Percentiles rank a stretch among this genome's conserved stretches.
phyloP scores from a whole-genome alignment of 768 basidiomycete genomes.

The Pseudohyphozyma bogoriensis region DNA sequence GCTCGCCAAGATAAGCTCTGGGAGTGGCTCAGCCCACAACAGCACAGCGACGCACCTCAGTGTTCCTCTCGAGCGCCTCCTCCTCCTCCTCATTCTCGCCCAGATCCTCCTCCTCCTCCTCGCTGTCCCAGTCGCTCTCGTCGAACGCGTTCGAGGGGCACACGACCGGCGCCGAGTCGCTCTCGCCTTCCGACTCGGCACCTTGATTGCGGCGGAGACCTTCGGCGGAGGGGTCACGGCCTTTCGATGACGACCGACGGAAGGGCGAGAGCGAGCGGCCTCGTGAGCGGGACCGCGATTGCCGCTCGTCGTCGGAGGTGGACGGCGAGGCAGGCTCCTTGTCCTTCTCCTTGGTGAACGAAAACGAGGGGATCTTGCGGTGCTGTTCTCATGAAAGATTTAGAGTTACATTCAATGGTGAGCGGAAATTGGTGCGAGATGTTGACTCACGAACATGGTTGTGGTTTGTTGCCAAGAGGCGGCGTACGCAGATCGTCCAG shows the following conservation, averaged over 20 bases:
- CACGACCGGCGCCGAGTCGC: conserved; percentile 9
- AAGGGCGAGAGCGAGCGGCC: conserved; percentile 9
- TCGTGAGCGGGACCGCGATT: background rate
- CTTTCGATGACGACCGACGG: background rate
- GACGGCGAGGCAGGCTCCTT: background rate
- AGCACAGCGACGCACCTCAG: conserved; percentile 8
- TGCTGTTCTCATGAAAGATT: too few species aligned
- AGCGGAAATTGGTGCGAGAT: too few species aligned
- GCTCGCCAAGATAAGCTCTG: background rate
- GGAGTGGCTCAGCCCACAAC: background rate
- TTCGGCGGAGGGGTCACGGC: conserved; percentile 17
- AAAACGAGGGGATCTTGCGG: background rate
- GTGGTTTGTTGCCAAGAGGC: too few species aligned
- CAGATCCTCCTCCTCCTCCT: conserved; percentile 12
- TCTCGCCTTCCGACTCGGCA: conserved; percentile 19
- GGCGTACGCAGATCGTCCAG: too few species aligned
- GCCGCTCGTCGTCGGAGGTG: background rate
- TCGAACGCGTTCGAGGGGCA: conserved; percentile 23
- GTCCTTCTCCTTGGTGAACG: background rate
- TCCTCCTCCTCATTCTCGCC: conserved; percentile 11
- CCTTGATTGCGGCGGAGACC: conserved; percentile 20
- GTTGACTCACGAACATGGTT: too few species aligned
- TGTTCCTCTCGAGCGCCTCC: conserved; percentile 26
- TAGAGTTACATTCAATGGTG: too few species aligned
- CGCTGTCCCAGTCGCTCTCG: background rate